Base-by-base conservation (phyloP, 2,329 filamentous ascomycete species). In the Neonectria hederae region DNA sequence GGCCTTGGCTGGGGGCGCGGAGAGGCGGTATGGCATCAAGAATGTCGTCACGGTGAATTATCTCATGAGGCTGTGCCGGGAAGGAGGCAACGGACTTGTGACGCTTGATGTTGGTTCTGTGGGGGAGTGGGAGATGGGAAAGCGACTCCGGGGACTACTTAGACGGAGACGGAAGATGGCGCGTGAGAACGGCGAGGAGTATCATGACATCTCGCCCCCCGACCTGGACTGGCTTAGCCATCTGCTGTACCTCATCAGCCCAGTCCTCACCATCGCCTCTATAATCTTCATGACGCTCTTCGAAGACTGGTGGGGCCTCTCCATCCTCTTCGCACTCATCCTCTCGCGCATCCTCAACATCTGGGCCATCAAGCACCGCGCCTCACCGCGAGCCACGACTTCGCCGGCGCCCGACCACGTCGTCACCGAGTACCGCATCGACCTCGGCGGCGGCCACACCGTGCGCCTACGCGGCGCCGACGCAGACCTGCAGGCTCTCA, bases 401-500 rank as follows among this genome's bases (percentile, higher is more conserved):
- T 2, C 38, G n/a, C 38, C 38, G n/a, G n/a, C 38, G 32, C 57
- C 28, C 17, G 62, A 68, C 38, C 65, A 72, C 19, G 51, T 53
- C 46, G 57, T 70, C 54, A 70, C 75, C 43, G 83, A 87, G 67
- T 83, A 89, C 55, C 75, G 84, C 2, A 77, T 89, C 24, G 81
- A 87, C 28, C 79, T 89, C 4, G 83, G 82, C 21, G 78, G 82
- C 24, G 84, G 84, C 45, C 79, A 83, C 0, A 82, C 81, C 69
- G 80, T 89, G 1, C 77, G 84, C 13, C 79, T 90, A 45, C 81
- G 82, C 28, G 89, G 88, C 5, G 72, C 79, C 4, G 79, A 84
- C 8, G 80, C 84, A 32, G 88, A 90, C 71, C 78, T 90, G 7
- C 86, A 86, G 61, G 87, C 87, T 30, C 81, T 90, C 43, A 89